A percentile compares a stretch with the other conserved stretches of the same genome.
Evolutionary conservation across 495 filamentous ascomycete species (phyloP).

Genomic region (Hyaloscypha hepaticicola): DNA sequence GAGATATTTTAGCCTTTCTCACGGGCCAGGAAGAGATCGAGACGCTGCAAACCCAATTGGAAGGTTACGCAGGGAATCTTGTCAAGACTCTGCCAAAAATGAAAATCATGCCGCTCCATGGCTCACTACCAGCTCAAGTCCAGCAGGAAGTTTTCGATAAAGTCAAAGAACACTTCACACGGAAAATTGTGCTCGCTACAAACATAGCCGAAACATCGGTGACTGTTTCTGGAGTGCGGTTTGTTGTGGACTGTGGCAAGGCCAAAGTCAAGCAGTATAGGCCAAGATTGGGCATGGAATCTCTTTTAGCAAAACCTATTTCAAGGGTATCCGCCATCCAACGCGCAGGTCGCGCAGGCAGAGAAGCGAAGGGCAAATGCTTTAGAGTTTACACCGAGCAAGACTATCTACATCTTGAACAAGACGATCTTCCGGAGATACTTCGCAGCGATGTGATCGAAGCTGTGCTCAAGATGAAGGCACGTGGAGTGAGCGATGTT

Average conservation of each 20-base stretch:
- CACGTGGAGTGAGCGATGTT: slow-evolving; percentile 81
- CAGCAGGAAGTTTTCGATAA: slow-evolving; percentile 86
- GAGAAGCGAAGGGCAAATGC: slow-evolving; percentile 89
- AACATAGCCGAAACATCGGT: slow-evolving; percentile 99
- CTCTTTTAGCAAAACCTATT: slow-evolving; percentile 85
- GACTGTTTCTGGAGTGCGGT: slow-evolving; percentile 89
- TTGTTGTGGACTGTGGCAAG: slow-evolving; percentile 91
- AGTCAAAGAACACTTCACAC: slow-evolving; percentile 64
- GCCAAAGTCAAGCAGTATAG: slow-evolving; percentile 93
- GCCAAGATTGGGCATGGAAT: slow-evolving; percentile 80
- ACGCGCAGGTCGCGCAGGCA: slow-evolving; percentile 84
- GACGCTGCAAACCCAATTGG: slow-evolving; percentile 71
- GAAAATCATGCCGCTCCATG: slow-evolving; percentile 48
- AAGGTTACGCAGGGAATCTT: slow-evolving; percentile 72
- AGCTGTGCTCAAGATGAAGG: slow-evolving; percentile 91
- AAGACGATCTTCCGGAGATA: slow-evolving; percentile 82
- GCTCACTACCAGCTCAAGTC: slow-evolving; percentile 59
- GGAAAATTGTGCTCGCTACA: slow-evolving; percentile 89
- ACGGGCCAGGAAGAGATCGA: slow-evolving; percentile 95
- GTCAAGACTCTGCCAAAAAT: slow-evolving; percentile 72
- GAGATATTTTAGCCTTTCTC: slow-evolving; percentile 91
- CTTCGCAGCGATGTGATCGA: slow-evolving; percentile 83
- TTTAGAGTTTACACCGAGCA: slow-evolving; percentile 86
- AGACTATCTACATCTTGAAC: slow-evolving; percentile 67
- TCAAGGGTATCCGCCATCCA: slow-evolving; percentile 94